Evolutionary conservation across 768 basidiomycete genomes (phyloP).

Genomic region (Inosperma sp.): DNA sequence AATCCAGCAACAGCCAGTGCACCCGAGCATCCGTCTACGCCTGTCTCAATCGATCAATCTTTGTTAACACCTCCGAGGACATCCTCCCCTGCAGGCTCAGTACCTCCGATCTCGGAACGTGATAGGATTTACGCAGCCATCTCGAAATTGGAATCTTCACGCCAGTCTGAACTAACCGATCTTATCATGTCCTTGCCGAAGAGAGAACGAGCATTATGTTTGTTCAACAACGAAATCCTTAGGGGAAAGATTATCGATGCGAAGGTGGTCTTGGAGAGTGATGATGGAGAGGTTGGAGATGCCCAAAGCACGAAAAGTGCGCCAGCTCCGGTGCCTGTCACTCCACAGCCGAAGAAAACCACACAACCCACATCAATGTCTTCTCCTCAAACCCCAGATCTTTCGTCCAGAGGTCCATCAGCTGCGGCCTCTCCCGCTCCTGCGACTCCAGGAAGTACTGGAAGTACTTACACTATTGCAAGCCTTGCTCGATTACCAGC

Average conservation of each 20-base stretch:
- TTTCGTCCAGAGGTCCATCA: constrained; percentile 71
- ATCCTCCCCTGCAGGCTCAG: constrained; percentile 61
- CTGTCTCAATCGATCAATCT: constrained; percentile 70
- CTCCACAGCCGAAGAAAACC: constrained; percentile 62
- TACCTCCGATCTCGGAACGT: constrained; percentile 58
- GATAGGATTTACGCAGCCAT: constrained; percentile 72
- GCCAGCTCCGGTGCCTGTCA: constrained; percentile 38
- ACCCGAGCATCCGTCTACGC: constrained; percentile 87
- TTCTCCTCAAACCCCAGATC: constrained; percentile 71
- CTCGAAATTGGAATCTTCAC: constrained; percentile 53
- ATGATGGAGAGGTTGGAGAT: constrained; percentile 40
- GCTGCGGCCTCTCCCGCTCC: constrained; percentile 69
- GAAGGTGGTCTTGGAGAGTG: constrained; percentile 72
- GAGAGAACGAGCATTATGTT: constrained; percentile 84
- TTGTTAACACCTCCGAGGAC: constrained; percentile 81
- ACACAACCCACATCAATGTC: constrained; percentile 33
- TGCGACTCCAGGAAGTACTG: constrained; percentile 45
- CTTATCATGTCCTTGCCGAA: constrained; percentile 84
- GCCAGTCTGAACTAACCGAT: constrained; percentile 64
- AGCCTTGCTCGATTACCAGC: constrained; percentile 73
- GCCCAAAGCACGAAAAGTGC: constrained; percentile 24
- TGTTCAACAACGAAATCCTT: constrained; percentile 82
- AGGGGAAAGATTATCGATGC: constrained; percentile 77
- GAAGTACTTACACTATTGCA: constrained; percentile 54
- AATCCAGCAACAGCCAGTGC: constrained; percentile 76